phyloP scores from a whole-genome alignment of 805 yeast genomes.

The Monosporozyma aerobia region DNA sequence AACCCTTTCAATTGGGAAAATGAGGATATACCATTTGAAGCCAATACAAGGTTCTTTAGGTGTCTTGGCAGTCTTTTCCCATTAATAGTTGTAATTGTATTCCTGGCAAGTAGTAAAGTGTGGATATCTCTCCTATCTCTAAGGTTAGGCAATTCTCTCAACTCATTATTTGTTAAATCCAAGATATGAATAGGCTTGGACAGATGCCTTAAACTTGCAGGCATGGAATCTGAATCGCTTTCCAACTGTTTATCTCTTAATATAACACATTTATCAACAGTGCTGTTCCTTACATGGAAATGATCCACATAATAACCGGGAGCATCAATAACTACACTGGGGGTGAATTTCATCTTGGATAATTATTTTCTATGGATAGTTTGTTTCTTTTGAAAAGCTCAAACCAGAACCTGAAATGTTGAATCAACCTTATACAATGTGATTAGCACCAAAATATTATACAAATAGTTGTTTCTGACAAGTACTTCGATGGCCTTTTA shows the following conservation, averaged over 20 bases:
- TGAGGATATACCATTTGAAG: slow-evolving; percentile 46
- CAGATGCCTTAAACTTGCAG: slow-evolving; percentile 35
- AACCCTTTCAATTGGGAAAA: slow-evolving; percentile 39
- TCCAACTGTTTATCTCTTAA: slow-evolving; percentile 32
- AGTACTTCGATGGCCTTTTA: neutral
- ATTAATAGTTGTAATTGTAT: slow-evolving; percentile 41
- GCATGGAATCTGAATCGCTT: slow-evolving; percentile 34
- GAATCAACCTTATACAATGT: neutral
- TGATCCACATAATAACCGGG: slow-evolving; percentile 38
- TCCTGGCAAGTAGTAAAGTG: slow-evolving; percentile 54
- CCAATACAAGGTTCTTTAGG: slow-evolving; percentile 41
- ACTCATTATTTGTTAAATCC: slow-evolving; percentile 69
- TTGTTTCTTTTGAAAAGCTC: no score
- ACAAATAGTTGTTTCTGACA: neutral
- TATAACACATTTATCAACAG: slow-evolving; percentile 22
- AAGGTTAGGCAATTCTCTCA: slow-evolving; percentile 47
- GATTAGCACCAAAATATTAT: neutral
- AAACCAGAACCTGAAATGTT: neutral
- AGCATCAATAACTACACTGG: slow-evolving; percentile 30
- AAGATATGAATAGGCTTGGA: slow-evolving; percentile 43
- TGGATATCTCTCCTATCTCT: slow-evolving; percentile 32
- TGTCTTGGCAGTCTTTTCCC: slow-evolving; percentile 23
- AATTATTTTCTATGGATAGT: no score
- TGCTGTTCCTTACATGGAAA: slow-evolving; percentile 23
- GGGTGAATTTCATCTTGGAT: slow-evolving; percentile 43